Base-by-base conservation (phyloP, 78 protist species). In the Planoprotostelium fungivorum region DNA sequence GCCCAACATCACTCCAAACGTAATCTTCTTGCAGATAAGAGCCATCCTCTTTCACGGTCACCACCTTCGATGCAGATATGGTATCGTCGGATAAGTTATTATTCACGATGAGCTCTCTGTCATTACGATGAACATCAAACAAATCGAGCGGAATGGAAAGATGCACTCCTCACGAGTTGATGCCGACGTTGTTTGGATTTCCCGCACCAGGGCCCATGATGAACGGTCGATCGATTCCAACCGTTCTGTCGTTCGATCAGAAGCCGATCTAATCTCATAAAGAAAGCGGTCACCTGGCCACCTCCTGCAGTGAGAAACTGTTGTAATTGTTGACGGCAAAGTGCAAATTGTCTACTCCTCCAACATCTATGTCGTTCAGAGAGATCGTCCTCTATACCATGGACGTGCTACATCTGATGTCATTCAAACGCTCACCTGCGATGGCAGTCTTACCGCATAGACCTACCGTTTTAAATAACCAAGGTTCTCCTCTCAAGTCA, bases 181-280 rank as follows among this genome's bases (percentile, higher is more conserved):
- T 36, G 73, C 89, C 89, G 9, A 36, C 84, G 0, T 35, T 34
- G 1, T 36, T 0, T 0, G 84, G 34, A 29, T 51, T 29, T 29
- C 89, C 89, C 9, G 89, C 89, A n/a, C 89, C 89, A 29, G 89
- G 84, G 10, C 89, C 89, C 1, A 87, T 38, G 38, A 87, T 39
- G 38, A 87, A 87, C 36, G 89, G 84, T 29, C 36, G 36, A 0
- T 51, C 84, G 35, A 87, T 51, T 29, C 35, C 89, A 9, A 87
- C 73, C 73, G 16, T 16, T 16, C 73, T 51, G 5, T 51, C 31
- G 16, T 16, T 25, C 73, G 73, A 25, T 16, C 5, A 25, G 31
- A 51, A 5, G 16, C 5, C 73, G 16, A 16, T 16, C 5, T 51
- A 16, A 51, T 51, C 16, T 51, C 73, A 51, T 25, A 51, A 51